Percentiles rank a stretch among this genome's conserved stretches.
Evolutionary conservation across 495 filamentous ascomycete genomes (phyloP).

Genomic region (Aspergillus olivimuriae): DNA sequence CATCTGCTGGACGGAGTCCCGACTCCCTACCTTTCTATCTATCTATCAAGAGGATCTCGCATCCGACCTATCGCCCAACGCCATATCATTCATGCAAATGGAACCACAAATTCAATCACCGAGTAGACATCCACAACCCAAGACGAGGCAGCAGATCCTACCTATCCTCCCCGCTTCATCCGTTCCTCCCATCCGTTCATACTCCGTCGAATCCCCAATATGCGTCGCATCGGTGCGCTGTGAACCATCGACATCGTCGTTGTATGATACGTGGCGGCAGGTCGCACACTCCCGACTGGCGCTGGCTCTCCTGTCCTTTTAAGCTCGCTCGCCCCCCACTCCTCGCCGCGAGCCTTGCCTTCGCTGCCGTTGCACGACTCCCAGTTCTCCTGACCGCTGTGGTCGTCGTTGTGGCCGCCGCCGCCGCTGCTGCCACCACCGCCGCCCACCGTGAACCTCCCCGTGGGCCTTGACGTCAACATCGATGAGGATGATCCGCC

Average conservation of each 20-base stretch:
- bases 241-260: slow-evolving; percentile 44
- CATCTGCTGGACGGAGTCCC: too few relatives aligned
- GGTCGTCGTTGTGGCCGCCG: too few relatives aligned
- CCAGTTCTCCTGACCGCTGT: slow-evolving; percentile 2
- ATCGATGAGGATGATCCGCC: slow-evolving; percentile 21
- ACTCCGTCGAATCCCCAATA: slow-evolving; percentile 52
- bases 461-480: slow-evolving; percentile 14
- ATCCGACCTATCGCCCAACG: too few relatives aligned
- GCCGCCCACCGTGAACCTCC: too few relatives aligned
- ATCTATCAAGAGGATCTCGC: too few relatives aligned
- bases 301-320: slow-evolving; percentile 16
- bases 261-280: slow-evolving; percentile 44
- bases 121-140: too few relatives aligned
- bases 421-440: too few relatives aligned
- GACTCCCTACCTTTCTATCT: too few relatives aligned
- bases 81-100: not conserved
- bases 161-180: slow-evolving; percentile 37
- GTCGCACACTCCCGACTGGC: slow-evolving; percentile 21
- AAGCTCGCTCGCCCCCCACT: slow-evolving; percentile 15
- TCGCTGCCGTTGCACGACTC: slow-evolving; percentile 4
- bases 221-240: slow-evolving; percentile 34
- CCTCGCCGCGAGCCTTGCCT: slow-evolving; percentile 3
- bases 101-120: not conserved
- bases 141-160: too few relatives aligned
- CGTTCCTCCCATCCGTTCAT: slow-evolving; percentile 50